Evolutionary conservation across 1,284 basidiomycete genomes (phyloP), one percentile per base, ranked within the genome.

Genomic region (Pseudozyma flocculosa): DNA sequence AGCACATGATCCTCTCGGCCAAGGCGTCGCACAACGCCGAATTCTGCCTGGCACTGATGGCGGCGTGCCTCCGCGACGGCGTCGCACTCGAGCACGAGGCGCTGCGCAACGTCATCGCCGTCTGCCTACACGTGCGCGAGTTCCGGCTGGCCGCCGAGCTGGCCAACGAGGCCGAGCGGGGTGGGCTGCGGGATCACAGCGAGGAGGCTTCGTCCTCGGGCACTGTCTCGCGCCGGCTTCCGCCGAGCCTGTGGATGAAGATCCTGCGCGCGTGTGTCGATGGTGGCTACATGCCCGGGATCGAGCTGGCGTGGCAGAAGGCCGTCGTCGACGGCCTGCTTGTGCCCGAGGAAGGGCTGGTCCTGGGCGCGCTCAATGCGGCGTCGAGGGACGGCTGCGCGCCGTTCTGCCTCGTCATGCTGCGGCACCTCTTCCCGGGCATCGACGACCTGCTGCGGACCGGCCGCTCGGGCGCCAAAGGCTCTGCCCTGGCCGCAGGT

Each of bases 191-290:
- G n/a, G n/a, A n/a, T n/a, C n/a, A n/a, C n/a, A n/a, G n/a, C n/a
- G n/a, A n/a, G n/a, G n/a, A n/a, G n/a, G n/a, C n/a, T n/a, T n/a
- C n/a, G n/a, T n/a, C n/a, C 23, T 36, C 22, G 8, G 53, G 55
- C 9, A 45, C 50, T 22, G 50, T 65, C 1, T 48, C 67, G 0
- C 50, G 47, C 15, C 50, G 45, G 2, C 39, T 65, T 21, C 21
- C 57, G 2, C 62, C 62, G 0, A 61, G 62, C 37, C 40, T 59
- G 14, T 73, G 71, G 70, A 72, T 73, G 62, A 43, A 57, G 11
- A 49, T 69, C 15, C 55, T 75, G 26, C 54, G 68, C 11, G 43
- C 47, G 1, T 72, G 64, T 30, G 69, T 71, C 14, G 55, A 64
- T 26, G 54, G 54, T 1, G 55, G 57, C 38, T 70, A 65, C 40